These are phyloP conservation scores for Vinca minor DNA, from an alignment of 257 asterid genomes.

Conservation along the genomic window DNA sequence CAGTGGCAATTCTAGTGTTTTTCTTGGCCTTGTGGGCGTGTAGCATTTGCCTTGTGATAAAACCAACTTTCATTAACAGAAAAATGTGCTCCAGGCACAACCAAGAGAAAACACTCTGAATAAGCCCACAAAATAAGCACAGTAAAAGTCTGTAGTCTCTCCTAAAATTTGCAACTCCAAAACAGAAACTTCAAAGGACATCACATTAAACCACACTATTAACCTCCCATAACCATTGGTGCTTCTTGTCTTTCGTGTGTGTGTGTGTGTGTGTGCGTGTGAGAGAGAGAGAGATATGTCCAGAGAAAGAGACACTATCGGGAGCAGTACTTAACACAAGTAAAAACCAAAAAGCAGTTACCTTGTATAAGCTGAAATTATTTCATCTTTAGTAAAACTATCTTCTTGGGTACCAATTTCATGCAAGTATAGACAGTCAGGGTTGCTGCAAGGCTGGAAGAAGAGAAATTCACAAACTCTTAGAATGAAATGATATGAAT, in stretches of 20 bases:
- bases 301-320: background rate
- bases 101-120: background rate
- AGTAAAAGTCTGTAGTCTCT: background rate
- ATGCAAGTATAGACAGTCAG: constrained; percentile 83
- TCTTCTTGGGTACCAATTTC: constrained; percentile 83
- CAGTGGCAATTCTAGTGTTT: too few relatives aligned
- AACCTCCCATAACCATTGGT: background rate
- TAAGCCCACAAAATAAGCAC: background rate
- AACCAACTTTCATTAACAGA: too few relatives aligned
- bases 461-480: constrained; percentile 10
- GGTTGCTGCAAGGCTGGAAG: constrained; percentile 83
- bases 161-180: background rate
- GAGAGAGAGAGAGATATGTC: too few relatives aligned
- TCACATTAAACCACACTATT: background rate
- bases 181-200: background rate
- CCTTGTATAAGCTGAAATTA: constrained; percentile 83
- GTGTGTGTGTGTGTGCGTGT: too few relatives aligned
- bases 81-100: background rate
- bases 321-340: background rate
- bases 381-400: constrained; percentile 87
- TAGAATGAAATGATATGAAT: constrained; percentile 4
- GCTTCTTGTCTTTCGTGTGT: background rate
- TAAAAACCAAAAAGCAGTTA: constrained; percentile 14
- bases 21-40: too few relatives aligned
- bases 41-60: too few relatives aligned